Percentiles rank a stretch among this genome's conserved stretches.
Conservation (phyloP, 257 asterid species). For the Schizonepeta tenuifolia region DNA sequence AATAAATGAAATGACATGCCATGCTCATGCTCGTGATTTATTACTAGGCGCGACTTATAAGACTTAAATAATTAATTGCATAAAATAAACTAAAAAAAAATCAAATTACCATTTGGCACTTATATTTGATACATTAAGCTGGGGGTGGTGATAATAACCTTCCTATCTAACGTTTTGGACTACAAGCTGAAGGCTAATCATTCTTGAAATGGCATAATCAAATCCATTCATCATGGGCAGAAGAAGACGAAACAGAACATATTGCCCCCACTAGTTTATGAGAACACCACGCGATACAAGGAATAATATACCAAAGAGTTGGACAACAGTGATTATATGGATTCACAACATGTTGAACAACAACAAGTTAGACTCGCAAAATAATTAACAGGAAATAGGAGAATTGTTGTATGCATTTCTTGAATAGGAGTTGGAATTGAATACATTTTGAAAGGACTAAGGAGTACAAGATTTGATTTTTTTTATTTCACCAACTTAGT, state of each 20-base stretch:
- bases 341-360: not conserved
- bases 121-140: not conserved
- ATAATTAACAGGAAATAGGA: too few relatives aligned
- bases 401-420: too few relatives aligned
- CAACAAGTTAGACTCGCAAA: not conserved
- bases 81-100: too few relatives aligned
- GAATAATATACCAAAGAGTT: not conserved
- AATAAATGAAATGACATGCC: too few relatives aligned
- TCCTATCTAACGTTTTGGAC: not conserved
- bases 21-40: too few relatives aligned
- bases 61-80: too few relatives aligned
- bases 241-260: not conserved
- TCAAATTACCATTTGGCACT: not conserved
- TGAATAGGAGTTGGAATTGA: too few relatives aligned
- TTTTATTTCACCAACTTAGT: too few relatives aligned
- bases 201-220: not conserved
- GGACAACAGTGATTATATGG: not conserved
- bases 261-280: not conserved
- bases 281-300: not conserved
- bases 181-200: not conserved
- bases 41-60: too few relatives aligned
- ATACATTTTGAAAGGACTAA: too few relatives aligned
- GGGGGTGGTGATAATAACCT: not conserved
- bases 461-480: too few relatives aligned
- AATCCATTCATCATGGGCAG: not conserved